A percentile compares a stretch with the other conserved stretches of the same genome.
Conservation (phyloP, 768 basidiomycete genomes). For the Trametes punicea region DNA sequence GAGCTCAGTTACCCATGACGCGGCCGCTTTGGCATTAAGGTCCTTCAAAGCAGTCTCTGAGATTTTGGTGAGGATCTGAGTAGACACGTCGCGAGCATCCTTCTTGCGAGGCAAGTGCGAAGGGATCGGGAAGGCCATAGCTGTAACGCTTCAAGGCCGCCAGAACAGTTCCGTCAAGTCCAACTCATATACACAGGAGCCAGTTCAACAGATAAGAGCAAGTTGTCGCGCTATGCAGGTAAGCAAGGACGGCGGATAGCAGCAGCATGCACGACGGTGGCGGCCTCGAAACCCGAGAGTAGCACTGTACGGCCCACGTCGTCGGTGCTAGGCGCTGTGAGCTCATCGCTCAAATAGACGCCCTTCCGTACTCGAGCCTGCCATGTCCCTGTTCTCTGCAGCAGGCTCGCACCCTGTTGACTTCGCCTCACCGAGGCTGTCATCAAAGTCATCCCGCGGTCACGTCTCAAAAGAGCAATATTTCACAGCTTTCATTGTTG, state of each 20-base stretch:
- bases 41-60: conserved; percentile 57
- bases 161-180: too few species aligned
- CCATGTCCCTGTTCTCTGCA: too few species aligned
- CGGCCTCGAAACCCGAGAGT: not conserved
- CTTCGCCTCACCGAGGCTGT: too few species aligned
- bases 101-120: conserved; percentile 68
- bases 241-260: not conserved
- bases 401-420: too few species aligned
- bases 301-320: not conserved
- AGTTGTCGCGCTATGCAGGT: not conserved
- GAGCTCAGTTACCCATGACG: conserved; percentile 70
- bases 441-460: too few species aligned
- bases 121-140: conserved; percentile 75
- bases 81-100: conserved; percentile 61
- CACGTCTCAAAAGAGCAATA: too few species aligned
- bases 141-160: not conserved
- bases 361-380: too few species aligned
- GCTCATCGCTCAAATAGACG: not conserved
- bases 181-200: too few species aligned
- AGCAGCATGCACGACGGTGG: not conserved
- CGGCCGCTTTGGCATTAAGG: conserved; percentile 56
- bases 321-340: conserved; percentile 1
- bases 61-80: conserved; percentile 66
- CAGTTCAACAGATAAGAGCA: too few species aligned
- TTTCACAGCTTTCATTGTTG: too few species aligned